phyloP scores from a whole-genome alignment of 106 monocot species.

The Dendrobium huoshanense region DNA sequence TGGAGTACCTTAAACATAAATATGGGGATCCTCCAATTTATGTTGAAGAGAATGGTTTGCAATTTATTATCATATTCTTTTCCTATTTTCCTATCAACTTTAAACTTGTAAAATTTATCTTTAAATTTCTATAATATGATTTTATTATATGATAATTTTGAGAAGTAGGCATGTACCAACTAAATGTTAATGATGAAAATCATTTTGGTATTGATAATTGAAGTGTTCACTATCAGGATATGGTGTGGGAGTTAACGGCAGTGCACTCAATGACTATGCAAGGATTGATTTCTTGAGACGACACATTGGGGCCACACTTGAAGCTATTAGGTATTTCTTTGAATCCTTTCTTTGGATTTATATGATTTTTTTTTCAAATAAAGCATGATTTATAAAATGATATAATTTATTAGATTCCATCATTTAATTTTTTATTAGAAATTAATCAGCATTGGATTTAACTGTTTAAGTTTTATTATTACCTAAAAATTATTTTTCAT shows the following conservation, averaged over 20 bases:
- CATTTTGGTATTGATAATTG: background rate
- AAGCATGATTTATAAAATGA: background rate
- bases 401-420: background rate
- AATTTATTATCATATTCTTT: background rate
- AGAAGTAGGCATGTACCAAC: no score
- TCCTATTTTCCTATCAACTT: no score
- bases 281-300: slow-evolving; percentile 18
- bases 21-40: slow-evolving; percentile 57
- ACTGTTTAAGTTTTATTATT: no score
- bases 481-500: no score
- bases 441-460: no score
- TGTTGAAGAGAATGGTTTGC: slow-evolving; percentile 70
- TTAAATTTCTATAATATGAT: no score
- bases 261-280: slow-evolving; percentile 20
- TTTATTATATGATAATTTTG: no score
- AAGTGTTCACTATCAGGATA: background rate
- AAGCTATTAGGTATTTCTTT: slow-evolving; percentile 35
- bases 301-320: slow-evolving; percentile 27
- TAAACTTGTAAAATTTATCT: no score
- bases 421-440: background rate
- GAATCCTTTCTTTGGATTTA: background rate
- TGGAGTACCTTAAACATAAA: slow-evolving; percentile 30
- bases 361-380: background rate
- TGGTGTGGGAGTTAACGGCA: background rate
- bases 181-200: background rate